Base-by-base conservation (phyloP, 148 eudicot species). In the Silene uniflora region DNA sequence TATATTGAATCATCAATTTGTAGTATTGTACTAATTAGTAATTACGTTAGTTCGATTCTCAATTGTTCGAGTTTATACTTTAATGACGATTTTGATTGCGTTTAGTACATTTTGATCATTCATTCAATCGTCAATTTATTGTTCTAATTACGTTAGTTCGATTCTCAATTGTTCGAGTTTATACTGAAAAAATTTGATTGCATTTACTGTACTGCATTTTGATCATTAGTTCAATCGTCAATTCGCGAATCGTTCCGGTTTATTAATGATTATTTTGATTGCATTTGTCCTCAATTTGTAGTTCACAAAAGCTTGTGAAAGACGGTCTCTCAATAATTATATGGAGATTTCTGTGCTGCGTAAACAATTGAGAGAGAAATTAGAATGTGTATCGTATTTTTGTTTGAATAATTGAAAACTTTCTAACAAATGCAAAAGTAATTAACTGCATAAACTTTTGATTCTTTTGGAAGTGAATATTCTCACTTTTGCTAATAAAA, bases 391-490 rank as follows among this genome's bases (percentile, higher is more conserved):
- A 32, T 64, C 19, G 17, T 14, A 39, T 64, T 64, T 64, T 29
- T 67, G 49, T 13, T 17, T 39, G 21, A 18, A 39, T 12, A 64
- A 27, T 64, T 29, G 9, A 65, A 52, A 16, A 12, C 14, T 52
- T 52, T 52, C 5, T 52, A 13, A 52, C 14, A 39, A 6, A 52
- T 52, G 56, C 18, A 52, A 14, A 52, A 52, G 56, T 52, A 52
- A 66, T 32, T 32, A 35, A 66, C 47, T 66, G 22, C 22, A 16
- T 66, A 69, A 46, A 11, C 13, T 19, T 69, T 35, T 69, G 72
- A 9, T 69, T 4, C 49, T 69, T 69, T 69, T 19, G 22, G 69
- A 66, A 44, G 72, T 69, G 72, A 12, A 44, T 69, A 69, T 69
- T 47, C 18, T 22, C 14, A 4, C 17, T 11, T 69, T 69, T 69